Evolutionary conservation across 139 green algal species (phyloP).

Genomic region (Chlorella sp.): DNA sequence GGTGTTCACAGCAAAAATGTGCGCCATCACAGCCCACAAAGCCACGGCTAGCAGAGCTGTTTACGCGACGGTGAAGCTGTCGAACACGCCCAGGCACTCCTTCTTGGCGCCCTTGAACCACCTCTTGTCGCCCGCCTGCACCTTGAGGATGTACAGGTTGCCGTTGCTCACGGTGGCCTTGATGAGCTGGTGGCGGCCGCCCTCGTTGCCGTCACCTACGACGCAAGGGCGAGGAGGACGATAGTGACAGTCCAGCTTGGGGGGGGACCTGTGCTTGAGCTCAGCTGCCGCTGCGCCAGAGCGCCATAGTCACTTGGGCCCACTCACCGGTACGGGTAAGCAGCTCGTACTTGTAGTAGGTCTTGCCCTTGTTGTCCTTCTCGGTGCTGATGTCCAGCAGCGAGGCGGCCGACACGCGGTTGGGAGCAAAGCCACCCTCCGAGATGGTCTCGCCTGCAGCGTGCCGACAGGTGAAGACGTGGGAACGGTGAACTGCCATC

Average conservation of each 20-base stretch:
- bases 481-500: no score
- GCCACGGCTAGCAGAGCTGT: no score
- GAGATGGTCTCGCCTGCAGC: constrained; percentile 67
- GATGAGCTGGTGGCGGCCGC: constrained; percentile 93
- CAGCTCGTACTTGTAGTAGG: constrained; percentile 93
- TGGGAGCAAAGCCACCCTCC: constrained; percentile 89
- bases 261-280: not conserved
- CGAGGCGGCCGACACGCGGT: constrained; percentile 73
- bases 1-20: no score
- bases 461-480: no score
- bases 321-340: constrained; percentile 58
- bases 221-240: not conserved
- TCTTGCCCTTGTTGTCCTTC: constrained; percentile 92
- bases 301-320: no score
- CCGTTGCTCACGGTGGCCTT: constrained; percentile 76
- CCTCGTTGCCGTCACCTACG: constrained; percentile 90
- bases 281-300: not conserved
- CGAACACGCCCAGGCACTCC: constrained; percentile 44
- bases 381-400: constrained; percentile 73
- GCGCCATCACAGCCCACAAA: no score
- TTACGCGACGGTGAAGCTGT: constrained; percentile 80
- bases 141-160: constrained; percentile 86
- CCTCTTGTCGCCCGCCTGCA: constrained; percentile 89
- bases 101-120: constrained; percentile 91
- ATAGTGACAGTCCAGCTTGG: not conserved